These are phyloP conservation scores for Metschnikowia anglica DNA, from an alignment of 805 yeast genomes.

Conservation along the genomic window DNA sequence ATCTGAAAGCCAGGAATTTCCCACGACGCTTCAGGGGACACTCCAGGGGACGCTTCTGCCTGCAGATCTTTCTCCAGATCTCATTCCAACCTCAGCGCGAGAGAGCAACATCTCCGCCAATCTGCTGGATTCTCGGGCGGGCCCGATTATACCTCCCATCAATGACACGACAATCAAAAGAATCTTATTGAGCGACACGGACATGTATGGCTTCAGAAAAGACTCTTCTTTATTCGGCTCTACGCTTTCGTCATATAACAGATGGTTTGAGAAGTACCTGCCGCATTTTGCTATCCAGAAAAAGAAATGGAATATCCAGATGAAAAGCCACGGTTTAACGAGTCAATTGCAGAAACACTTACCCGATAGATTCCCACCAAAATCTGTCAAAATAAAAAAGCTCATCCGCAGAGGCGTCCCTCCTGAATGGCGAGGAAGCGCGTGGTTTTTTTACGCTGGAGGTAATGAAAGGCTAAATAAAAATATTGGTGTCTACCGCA, in stretches of 20 bases:
- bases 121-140: constrained; percentile 1
- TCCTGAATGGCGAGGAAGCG: constrained; percentile 94
- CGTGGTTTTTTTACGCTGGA: constrained; percentile 93
- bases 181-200: constrained; percentile 32
- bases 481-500: constrained; percentile 72
- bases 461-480: constrained; percentile 73
- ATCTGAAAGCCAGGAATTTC: background rate
- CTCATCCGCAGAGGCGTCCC: constrained; percentile 91
- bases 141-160: constrained; percentile 6
- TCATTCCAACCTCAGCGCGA: background rate
- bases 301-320: constrained; percentile 69
- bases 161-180: constrained; percentile 6
- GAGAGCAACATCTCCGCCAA: background rate
- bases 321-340: constrained; percentile 66
- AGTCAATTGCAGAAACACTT: constrained; percentile 21
- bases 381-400: constrained; percentile 73
- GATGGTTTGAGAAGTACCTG: constrained; percentile 73
- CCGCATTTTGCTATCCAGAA: constrained; percentile 63
- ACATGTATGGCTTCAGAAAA: constrained; percentile 87
- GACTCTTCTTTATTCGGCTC: constrained; percentile 47
- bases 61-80: background rate
- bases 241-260: constrained; percentile 56
- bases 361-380: constrained; percentile 73
- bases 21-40: no score
- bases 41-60: background rate